Conservation (phyloP, 108 stramenopile species). For the Fistulifera pelliculosa region DNA sequence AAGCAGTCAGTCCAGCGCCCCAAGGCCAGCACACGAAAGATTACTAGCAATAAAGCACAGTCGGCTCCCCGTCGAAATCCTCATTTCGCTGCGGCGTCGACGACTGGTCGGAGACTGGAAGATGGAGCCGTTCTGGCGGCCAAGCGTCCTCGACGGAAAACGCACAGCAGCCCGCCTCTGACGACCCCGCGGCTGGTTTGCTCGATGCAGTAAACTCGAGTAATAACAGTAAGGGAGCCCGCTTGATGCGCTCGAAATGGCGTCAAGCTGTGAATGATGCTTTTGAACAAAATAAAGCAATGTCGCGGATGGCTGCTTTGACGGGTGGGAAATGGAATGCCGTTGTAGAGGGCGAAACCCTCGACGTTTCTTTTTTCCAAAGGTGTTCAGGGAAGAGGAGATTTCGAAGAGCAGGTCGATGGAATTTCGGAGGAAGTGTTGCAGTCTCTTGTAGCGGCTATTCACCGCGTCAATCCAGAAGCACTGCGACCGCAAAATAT, state of each 20-base stretch:
- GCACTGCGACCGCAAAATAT: slow-evolving; percentile 60
- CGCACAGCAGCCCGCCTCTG: slow-evolving; percentile 4
- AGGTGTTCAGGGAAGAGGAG: slow-evolving; percentile 62
- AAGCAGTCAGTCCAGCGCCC: slow-evolving; percentile 10
- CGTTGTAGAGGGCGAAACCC: slow-evolving; percentile 11
- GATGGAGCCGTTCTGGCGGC: slow-evolving; percentile 26
- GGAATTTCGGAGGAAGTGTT: slow-evolving; percentile 53
- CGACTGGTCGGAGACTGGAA: slow-evolving; percentile 34
- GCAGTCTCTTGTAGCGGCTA: slow-evolving; percentile 46
- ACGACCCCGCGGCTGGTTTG: slow-evolving; percentile 57
- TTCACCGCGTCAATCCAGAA: slow-evolving; percentile 44
- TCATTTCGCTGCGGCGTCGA: slow-evolving; percentile 18
- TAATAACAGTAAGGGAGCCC: slow-evolving; percentile 35
- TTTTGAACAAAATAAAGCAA: slow-evolving; percentile 69
- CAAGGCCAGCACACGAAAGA: slow-evolving; percentile 1
- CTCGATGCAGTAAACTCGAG: slow-evolving; percentile 40
- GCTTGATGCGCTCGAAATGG: slow-evolving; percentile 65
- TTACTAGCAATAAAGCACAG: neutral
- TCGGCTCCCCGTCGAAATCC: slow-evolving; percentile 4
- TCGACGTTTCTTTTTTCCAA: slow-evolving; percentile 49
- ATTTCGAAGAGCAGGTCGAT: slow-evolving; percentile 56
- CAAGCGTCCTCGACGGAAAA: neutral
- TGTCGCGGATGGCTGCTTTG: slow-evolving; percentile 59
- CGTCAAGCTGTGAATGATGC: slow-evolving; percentile 64
- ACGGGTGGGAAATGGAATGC: slow-evolving; percentile 14